phyloP scores from a whole-genome alignment of 257 asterid species.

The Lithospermum erythrorhizon region DNA sequence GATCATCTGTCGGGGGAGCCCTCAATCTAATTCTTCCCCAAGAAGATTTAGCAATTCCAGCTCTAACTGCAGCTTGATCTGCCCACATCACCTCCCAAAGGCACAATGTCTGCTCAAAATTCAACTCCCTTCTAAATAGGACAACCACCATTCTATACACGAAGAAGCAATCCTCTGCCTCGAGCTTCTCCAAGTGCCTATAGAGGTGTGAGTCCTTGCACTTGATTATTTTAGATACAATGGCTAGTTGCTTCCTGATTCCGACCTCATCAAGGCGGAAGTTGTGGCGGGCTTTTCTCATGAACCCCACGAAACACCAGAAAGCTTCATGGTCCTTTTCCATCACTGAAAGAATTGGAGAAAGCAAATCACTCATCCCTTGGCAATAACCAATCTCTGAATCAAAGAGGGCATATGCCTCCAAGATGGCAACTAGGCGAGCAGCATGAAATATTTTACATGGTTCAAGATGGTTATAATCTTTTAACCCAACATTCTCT shows the following conservation, averaged over 20 bases:
- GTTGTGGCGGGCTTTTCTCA: conserved; percentile 83
- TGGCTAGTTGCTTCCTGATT: conserved; percentile 59
- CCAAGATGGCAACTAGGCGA: conserved; percentile 77
- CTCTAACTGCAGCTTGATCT: conserved; percentile 90
- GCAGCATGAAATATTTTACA: conserved; percentile 70
- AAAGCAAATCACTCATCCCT: conserved; percentile 89
- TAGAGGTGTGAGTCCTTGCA: conserved; percentile 69
- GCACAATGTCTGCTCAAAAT: conserved; percentile 74
- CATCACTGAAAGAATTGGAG: conserved; percentile 78
- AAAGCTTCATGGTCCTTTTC: conserved; percentile 72
- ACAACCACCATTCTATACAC: conserved; percentile 95
- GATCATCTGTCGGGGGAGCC: conserved; percentile 87
- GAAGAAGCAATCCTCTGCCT: conserved; percentile 87
- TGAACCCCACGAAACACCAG: conserved; percentile 89
- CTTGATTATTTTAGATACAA: conserved; percentile 64
- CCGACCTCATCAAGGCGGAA: conserved; percentile 92
- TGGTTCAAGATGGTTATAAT: conserved; percentile 67
- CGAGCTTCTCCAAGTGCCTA: conserved; percentile 77
- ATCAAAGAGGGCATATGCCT: conserved; percentile 76
- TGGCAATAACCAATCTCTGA: conserved; percentile 84
- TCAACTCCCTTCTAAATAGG: conserved; percentile 69
- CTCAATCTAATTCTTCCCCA: conserved; percentile 58
- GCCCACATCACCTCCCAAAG: conserved; percentile 99
- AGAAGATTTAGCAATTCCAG: conserved; percentile 55
- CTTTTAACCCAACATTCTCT: conserved; percentile 64